Percentiles rank a stretch among this genome's conserved stretches.
phyloP scores from a whole-genome alignment of 441 rosid species.

The Croton laevigatus region DNA sequence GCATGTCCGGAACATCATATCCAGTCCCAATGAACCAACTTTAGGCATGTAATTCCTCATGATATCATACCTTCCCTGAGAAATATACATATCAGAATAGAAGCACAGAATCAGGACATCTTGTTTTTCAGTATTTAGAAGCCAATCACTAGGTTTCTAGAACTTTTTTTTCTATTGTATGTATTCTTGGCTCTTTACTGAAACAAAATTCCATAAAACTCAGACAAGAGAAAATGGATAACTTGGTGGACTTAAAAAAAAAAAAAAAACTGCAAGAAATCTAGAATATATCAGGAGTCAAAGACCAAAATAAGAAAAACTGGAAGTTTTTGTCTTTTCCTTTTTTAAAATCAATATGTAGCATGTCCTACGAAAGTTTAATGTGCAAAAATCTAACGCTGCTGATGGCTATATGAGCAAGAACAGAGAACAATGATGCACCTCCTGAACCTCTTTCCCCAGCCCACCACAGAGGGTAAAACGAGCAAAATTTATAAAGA shows the following conservation, averaged over 20 bases:
- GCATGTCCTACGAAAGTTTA: not conserved
- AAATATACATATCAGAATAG: conserved; percentile 29
- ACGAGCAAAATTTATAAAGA: not conserved
- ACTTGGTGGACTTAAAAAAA: not conserved
- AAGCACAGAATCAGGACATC: not conserved
- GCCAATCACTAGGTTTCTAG: not conserved
- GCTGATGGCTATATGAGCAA: not conserved
- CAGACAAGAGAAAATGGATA: not conserved
- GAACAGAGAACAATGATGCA: not conserved
- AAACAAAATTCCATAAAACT: not conserved
- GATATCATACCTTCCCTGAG: conserved; percentile 96
- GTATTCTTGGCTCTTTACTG: not conserved
- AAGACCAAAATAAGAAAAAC: not conserved
- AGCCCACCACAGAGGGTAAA: not conserved
- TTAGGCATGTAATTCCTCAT: conserved; percentile 99
- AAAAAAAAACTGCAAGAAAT: too few relatives aligned
- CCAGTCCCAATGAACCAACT: conserved; percentile 94
- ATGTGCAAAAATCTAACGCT: not conserved
- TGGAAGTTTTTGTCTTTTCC: not conserved
- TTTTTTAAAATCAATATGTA: not conserved
- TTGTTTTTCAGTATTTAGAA: not conserved
- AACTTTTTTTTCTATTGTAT: not conserved
- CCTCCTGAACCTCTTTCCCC: not conserved
- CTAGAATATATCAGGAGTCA: not conserved
- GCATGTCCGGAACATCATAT: conserved; percentile 98